Evolutionary conservation across 1,284 basidiomycete genomes (phyloP), one percentile per base, ranked within the genome.

Genomic region (Mixia osmundae): DNA sequence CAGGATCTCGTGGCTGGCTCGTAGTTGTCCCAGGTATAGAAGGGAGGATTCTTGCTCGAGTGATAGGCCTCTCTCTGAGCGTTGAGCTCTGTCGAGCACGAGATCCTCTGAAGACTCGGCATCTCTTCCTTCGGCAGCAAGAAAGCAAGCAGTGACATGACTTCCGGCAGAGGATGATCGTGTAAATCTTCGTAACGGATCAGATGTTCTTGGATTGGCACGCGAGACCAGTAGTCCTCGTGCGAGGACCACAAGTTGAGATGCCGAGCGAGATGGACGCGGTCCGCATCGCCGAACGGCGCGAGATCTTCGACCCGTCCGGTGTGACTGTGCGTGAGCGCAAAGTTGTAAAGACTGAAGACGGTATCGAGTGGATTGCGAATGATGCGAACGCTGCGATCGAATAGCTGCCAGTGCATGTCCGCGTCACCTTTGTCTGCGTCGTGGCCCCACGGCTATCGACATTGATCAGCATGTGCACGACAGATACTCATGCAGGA

Each of bases 101-200:
- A 38, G 9, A 50, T 24, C 11, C 40, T 36, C 4, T 33, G 20
- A 3, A 44, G 35, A 1, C 38, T 30, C 1, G 48, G 48, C 5
- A 46, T 36, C 4, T 41, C 36, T 4, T 37, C 22, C 10, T 38
- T 25, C 0, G 48, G 48, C 3, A 50, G 38, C 3, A 48, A 28
- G 38, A 47, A 50, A 4, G 40, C 29, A 7, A 48, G 38, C 21
- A 50, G 34, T 14, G 32, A 21, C 43, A 48, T 44, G 35, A 36
- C 29, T 5, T 20, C 33, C n/a, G 37, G 19, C 15, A 38, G 12
- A 4, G 36, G 25, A n/a, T 19, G n/a, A 6, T 11, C n/a, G 4
- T 37, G 36, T 15, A 42, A 20, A 40, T 50, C 45, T 44, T 42
- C 33, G 26, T 31, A 33, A n/a, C 28, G 21, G 14, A 37, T n/a